These are phyloP conservation scores for Rubroboletus pulcherrimus DNA, from an alignment of 768 basidiomycete species.

Conservation along the genomic window DNA sequence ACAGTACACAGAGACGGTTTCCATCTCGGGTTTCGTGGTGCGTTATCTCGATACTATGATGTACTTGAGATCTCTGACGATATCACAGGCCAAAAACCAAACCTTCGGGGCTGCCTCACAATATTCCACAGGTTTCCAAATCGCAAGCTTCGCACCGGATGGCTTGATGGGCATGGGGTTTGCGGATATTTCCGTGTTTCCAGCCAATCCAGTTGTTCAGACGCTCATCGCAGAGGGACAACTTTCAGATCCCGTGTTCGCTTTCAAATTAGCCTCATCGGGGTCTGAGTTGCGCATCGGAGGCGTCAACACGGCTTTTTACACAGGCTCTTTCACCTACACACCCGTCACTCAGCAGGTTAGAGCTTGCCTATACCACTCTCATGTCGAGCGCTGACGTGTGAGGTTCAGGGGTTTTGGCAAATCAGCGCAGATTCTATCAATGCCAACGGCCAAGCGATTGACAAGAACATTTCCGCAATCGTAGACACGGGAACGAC, in stretches of 20 bases:
- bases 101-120: conserved; percentile 20
- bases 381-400: neutral
- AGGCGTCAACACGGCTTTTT: conserved; percentile 36
- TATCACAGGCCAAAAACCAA: conserved; percentile 23
- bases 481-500: conserved; percentile 52
- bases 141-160: conserved; percentile 19
- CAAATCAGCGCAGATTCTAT: conserved; percentile 14
- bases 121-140: conserved; percentile 16
- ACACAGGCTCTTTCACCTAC: conserved; percentile 38
- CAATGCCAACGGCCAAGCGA: conserved; percentile 21
- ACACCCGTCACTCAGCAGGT: conserved; percentile 30
- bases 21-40: conserved; percentile 31
- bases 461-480: conserved; percentile 6
- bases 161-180: conserved; percentile 45
- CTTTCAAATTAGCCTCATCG: conserved; percentile 37
- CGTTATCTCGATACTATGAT: neutral
- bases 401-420: conserved; percentile 21
- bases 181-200: conserved; percentile 34
- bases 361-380: neutral
- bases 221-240: conserved; percentile 38
- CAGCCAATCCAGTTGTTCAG: conserved; percentile 38
- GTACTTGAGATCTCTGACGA: neutral
- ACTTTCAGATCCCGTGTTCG: conserved; percentile 33
- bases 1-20: conserved; percentile 39
- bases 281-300: conserved; percentile 41